These are phyloP conservation scores for Omphalotus olearius DNA, from an alignment of 1,284 basidiomycete species.

Conservation along the genomic window DNA sequence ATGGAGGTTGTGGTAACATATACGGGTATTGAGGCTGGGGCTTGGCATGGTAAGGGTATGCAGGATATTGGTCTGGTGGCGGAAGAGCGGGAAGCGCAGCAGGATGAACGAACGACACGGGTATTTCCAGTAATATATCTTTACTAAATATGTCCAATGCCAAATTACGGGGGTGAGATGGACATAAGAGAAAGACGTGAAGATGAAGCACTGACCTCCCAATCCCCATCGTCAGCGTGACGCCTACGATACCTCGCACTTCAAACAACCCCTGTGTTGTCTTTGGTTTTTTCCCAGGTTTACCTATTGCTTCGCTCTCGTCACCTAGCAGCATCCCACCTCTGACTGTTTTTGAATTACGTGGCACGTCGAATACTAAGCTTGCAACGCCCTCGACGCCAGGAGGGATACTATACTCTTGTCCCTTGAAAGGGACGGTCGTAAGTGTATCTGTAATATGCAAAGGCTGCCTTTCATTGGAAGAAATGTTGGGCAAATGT, in stretches of 20 bases:
- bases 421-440: conserved; percentile 62
- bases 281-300: conserved; percentile 14
- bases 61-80: conserved; percentile 13
- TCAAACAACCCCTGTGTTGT: conserved; percentile 58
- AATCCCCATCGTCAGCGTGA: conserved; percentile 59
- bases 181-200: conserved; percentile 12
- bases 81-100: conserved; percentile 43
- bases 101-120: conserved; percentile 62
- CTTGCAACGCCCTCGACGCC: conserved; percentile 72
- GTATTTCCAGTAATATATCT: conserved; percentile 60
- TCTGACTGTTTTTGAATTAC: conserved; percentile 52
- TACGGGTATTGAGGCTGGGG: conserved; percentile 18
- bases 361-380: conserved; percentile 71
- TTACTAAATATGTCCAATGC: conserved; percentile 40
- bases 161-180: conserved; percentile 6
- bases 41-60: conserved; percentile 5
- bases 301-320: conserved; percentile 27
- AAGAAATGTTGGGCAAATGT: conserved; percentile 41
- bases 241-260: conserved; percentile 48
- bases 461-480: conserved; percentile 37
- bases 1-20: conserved; percentile 10
- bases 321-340: conserved; percentile 48
- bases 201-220: conserved; percentile 45
- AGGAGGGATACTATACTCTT: conserved; percentile 67
- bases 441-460: conserved; percentile 65